Conservation (phyloP, 2,329 filamentous ascomycete species). For the Hansfordia pulvinata region DNA sequence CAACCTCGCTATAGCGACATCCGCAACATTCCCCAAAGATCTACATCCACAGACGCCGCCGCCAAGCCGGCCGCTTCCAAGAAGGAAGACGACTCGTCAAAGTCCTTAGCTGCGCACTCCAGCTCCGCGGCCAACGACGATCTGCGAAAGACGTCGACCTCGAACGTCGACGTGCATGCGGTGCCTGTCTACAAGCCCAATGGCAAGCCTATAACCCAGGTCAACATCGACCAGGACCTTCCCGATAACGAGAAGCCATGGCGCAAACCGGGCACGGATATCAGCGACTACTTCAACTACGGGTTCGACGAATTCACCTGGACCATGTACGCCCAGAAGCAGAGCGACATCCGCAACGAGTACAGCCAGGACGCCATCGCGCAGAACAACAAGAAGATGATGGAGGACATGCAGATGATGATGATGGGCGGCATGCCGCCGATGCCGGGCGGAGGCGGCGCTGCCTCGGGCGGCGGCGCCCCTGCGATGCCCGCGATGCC, state of each 20-base stretch:
- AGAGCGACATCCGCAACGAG: conserved; percentile 64
- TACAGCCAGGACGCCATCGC: conserved; percentile 54
- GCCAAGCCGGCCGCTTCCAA: conserved; percentile 33
- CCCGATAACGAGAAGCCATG: conserved; percentile 83
- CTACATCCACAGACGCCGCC: conserved; percentile 35
- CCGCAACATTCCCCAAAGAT: conserved; percentile 48
- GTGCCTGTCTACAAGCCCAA: conserved; percentile 66
- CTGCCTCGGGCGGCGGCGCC: conserved; percentile 17
- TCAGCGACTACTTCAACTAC: conserved; percentile 98
- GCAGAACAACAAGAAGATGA: conserved; percentile 64
- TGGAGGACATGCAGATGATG: conserved; percentile 55
- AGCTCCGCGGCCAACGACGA: conserved; percentile 14
- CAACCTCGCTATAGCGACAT: conserved; percentile 52
- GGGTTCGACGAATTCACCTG: conserved; percentile 98
- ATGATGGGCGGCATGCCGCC: conserved; percentile 45
- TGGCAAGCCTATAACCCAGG: conserved; percentile 68
- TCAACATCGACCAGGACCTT: conserved; percentile 61
- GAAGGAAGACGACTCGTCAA: conserved; percentile 27
- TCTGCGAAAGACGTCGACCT: conserved; percentile 39
- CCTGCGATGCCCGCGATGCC: conserved; percentile 26
- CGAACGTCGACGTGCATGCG: conserved; percentile 71
- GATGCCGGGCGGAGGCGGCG: conserved; percentile 15
- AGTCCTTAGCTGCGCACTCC: no score
- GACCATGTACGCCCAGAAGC: conserved; percentile 85
- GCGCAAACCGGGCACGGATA: conserved; percentile 85